Conservation (phyloP, 805 yeast genomes). For the Yamadazyma kitorensis region DNA sequence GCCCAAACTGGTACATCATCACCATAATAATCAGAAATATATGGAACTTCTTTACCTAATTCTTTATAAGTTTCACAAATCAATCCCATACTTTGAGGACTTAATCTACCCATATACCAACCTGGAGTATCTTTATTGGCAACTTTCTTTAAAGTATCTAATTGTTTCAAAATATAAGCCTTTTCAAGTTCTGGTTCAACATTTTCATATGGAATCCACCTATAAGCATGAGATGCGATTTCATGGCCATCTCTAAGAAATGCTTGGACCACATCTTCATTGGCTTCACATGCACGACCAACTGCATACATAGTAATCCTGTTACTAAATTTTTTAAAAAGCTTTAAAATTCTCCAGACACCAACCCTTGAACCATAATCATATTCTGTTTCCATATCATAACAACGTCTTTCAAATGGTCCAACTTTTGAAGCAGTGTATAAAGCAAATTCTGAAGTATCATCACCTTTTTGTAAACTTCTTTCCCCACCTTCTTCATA, state of each 20-base stretch:
- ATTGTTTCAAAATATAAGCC: slow-evolving; percentile 13
- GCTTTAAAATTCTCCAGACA: slow-evolving; percentile 12
- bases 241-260: slow-evolving; percentile 17
- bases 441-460: slow-evolving; percentile 13
- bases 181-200: slow-evolving; percentile 15
- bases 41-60: slow-evolving; percentile 12
- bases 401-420: slow-evolving; percentile 7
- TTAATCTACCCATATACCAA: slow-evolving; percentile 17
- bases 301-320: slow-evolving; percentile 16
- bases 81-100: slow-evolving; percentile 14
- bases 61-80: slow-evolving; percentile 14
- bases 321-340: slow-evolving; percentile 10
- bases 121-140: slow-evolving; percentile 13
- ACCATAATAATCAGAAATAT: slow-evolving; percentile 15
- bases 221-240: slow-evolving; percentile 16
- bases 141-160: slow-evolving; percentile 10
- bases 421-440: slow-evolving; percentile 12
- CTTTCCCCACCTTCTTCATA: slow-evolving; percentile 27
- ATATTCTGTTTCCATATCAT: slow-evolving; percentile 13
- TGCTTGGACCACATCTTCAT: slow-evolving; percentile 12
- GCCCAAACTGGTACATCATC: slow-evolving; percentile 17
- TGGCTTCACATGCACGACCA: slow-evolving; percentile 14
- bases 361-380: slow-evolving; percentile 16
- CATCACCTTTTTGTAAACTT: slow-evolving; percentile 13
- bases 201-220: slow-evolving; percentile 16